A percentile compares a stretch with the other conserved stretches of the same genome.
Evolutionary conservation across 2,329 filamentous ascomycete species (phyloP).

Genomic region (Fusarium fracticaudum): DNA sequence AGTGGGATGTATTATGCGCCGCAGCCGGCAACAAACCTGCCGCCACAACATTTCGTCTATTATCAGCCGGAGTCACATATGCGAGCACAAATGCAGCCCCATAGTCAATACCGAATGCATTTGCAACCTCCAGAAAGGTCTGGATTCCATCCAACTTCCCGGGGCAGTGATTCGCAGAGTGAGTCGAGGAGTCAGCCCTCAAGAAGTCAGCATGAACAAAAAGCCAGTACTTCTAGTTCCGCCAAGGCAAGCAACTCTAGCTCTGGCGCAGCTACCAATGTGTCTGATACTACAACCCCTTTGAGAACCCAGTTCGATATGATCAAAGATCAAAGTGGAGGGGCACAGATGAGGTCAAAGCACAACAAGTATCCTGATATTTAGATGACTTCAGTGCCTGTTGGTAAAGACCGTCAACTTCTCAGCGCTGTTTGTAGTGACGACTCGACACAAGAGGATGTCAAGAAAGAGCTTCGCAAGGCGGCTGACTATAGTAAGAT

Average conservation of each 20-base stretch:
- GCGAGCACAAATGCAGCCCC: not conserved
- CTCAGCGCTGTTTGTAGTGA: not conserved
- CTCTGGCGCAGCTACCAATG: not conserved
- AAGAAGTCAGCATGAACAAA: not conserved
- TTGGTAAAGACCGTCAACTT: conserved; percentile 17
- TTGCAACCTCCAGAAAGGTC: not conserved
- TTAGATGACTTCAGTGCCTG: conserved; percentile 27
- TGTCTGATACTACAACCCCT: not conserved
- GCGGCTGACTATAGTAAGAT: conserved; percentile 9
- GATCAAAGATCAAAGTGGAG: conserved; percentile 6
- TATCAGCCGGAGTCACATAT: not conserved
- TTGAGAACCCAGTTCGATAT: conserved; percentile 7
- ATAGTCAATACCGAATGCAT: not conserved
- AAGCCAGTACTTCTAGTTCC: not conserved
- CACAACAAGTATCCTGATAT: conserved; percentile 11
- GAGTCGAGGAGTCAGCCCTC: not conserved
- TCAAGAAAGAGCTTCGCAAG: conserved; percentile 19
- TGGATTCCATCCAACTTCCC: not conserved
- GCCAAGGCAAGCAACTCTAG: not conserved
- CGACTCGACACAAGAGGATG: not conserved
- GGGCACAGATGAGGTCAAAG: not conserved
- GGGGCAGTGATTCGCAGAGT: not conserved
- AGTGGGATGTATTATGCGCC: not conserved
- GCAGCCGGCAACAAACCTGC: not conserved
- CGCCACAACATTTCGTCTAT: conserved; percentile 1